phyloP scores from a whole-genome alignment of 306 rosid species.

The Pterocarpus macrocarpus region DNA sequence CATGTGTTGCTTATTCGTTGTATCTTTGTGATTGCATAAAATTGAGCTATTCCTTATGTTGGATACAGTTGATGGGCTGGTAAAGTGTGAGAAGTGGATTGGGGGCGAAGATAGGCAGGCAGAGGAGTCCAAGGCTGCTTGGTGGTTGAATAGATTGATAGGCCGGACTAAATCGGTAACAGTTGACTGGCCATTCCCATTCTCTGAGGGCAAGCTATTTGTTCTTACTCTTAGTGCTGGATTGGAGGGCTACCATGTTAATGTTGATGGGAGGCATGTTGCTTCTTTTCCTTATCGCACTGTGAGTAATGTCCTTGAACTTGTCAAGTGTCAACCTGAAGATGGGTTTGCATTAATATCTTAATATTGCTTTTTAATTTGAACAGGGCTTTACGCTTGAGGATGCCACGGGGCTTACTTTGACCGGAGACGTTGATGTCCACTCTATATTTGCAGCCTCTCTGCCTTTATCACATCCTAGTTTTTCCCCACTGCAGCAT shows the following conservation, averaged over 20 bases:
- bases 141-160: conserved; percentile 88
- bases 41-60: conserved; percentile 55
- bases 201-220: conserved; percentile 79
- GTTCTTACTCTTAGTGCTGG: conserved; percentile 95
- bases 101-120: conserved; percentile 63
- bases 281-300: conserved; percentile 92
- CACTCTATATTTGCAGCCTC: conserved; percentile 86
- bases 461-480: conserved; percentile 89
- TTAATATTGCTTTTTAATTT: conserved; percentile 34
- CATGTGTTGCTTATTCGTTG: background rate
- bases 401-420: conserved; percentile 89
- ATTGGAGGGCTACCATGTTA: conserved; percentile 92
- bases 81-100: conserved; percentile 97
- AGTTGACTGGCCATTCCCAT: conserved; percentile 93
- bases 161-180: conserved; percentile 81
- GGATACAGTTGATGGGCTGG: conserved; percentile 86
- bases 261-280: conserved; percentile 92
- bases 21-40: conserved; percentile 28
- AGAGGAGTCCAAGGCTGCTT: conserved; percentile 72
- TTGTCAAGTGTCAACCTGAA: conserved; percentile 28
- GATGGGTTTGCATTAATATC: conserved; percentile 32
- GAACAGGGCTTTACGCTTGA: conserved; percentile 92
- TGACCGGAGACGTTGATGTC: conserved; percentile 77
- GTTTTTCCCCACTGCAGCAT: conserved; percentile 74
- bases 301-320: conserved; percentile 66